A percentile compares a stretch with the other conserved stretches of the same genome.
Evolutionary conservation across 2,329 filamentous ascomycete genomes (phyloP).

Genomic region (Colletotrichum abscissum): DNA sequence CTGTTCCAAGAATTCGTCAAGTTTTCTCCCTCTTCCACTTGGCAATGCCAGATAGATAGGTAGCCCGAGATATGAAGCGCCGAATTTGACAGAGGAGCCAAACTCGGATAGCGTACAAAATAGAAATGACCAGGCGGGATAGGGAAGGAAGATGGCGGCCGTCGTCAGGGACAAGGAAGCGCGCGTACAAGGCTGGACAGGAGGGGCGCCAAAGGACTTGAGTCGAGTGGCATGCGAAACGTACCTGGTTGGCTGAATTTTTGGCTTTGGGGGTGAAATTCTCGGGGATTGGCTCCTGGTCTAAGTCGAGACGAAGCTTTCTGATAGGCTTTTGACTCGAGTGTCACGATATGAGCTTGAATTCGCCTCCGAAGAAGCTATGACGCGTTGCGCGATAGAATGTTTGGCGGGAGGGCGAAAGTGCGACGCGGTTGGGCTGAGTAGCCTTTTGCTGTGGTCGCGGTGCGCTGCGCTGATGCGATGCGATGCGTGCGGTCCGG

Average conservation of each 20-base stretch:
- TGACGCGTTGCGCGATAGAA: slow-evolving; percentile 22
- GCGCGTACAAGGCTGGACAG: slow-evolving; percentile 32
- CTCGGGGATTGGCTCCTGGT: slow-evolving; percentile 21
- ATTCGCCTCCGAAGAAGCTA: slow-evolving; percentile 30
- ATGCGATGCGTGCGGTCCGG: slow-evolving; percentile 12
- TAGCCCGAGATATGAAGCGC: neutral
- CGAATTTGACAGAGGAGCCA: neutral
- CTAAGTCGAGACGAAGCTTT: slow-evolving; percentile 34
- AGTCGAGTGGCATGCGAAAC: slow-evolving; percentile 31
- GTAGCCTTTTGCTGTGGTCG: slow-evolving; percentile 39
- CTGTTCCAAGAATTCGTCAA: neutral
- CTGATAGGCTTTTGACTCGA: slow-evolving; percentile 36
- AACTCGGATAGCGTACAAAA: slow-evolving; percentile 2
- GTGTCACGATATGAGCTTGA: slow-evolving; percentile 34
- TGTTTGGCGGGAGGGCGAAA: slow-evolving; percentile 18
- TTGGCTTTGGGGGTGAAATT: slow-evolving; percentile 13
- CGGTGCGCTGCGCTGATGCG: slow-evolving; percentile 14
- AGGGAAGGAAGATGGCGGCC: slow-evolving; percentile 15
- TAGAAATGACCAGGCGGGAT: neutral
- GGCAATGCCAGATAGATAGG: neutral
- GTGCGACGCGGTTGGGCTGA: slow-evolving; percentile 35
- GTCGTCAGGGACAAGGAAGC: slow-evolving; percentile 26
- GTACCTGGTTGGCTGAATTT: slow-evolving; percentile 33
- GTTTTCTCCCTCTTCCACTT: neutral
- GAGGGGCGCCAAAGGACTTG: slow-evolving; percentile 32